Base-by-base conservation (phyloP, 352 stramenopile genomes). In the Pythium sp. region DNA sequence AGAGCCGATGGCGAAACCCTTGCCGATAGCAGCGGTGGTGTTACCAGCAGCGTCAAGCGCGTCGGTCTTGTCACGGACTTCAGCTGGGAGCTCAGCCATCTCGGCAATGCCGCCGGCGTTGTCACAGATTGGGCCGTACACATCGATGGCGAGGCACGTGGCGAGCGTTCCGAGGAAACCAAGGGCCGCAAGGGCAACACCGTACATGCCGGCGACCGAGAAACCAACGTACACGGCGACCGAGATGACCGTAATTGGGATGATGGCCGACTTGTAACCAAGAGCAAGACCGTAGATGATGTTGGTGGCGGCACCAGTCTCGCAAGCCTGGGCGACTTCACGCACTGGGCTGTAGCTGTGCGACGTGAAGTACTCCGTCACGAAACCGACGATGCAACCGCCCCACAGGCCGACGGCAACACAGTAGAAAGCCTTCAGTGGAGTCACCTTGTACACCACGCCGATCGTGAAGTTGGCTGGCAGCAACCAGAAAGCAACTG, bases 201-300 rank as follows among this genome's bases (percentile, higher is more conserved):
- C 98, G 80, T 99, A 99, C 88, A 99, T 98, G 76, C 97, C 97
- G 67, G 87, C 96, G 36, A 98, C 89, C 51, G 92, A 93, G 83
- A 99, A 99, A 41, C 94, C 97, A 51, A 98, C 92, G 78, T 98
- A 99, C 70, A 99, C 93, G 66, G 98, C 97, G 67, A 98, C 69
- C n/a, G 97, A 94, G 62, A 99, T 97, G 53, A 99, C 90, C 65
- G 99, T 94, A 67, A 99, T 98, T 62, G 98, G 98, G 69, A 99
- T 98, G 69, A 99, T 99, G 58, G 94, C 96, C 77, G 97, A 99
- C 83, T 99, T 99, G 93, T 99, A 99, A 70, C 98, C 98, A 67
- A 99, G 92, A 55, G 97, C 97, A 81, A 99, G 97, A 79, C 98
- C 98, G 79, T 99, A 99, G 78, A 99, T 99, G 86, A 99, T 99